These are phyloP conservation scores for Jamesozyma hellenica DNA, from an alignment of 805 yeast species.

Conservation along the genomic window DNA sequence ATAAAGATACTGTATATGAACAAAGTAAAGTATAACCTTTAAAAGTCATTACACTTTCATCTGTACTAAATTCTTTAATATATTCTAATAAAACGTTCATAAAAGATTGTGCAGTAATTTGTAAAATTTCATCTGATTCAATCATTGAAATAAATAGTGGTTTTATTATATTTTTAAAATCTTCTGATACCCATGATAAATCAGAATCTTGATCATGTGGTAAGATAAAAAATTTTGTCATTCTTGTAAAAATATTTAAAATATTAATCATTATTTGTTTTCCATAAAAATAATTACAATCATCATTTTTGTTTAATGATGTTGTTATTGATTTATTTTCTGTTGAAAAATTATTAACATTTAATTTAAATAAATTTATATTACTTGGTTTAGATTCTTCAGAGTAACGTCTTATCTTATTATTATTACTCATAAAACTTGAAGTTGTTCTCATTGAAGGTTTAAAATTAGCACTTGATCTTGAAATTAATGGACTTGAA, in stretches of 20 bases:
- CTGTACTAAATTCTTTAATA: slow-evolving; percentile 18
- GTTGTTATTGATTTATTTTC: no score
- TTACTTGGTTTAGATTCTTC: slow-evolving; percentile 10
- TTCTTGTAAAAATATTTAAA: slow-evolving; percentile 23
- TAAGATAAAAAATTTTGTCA: slow-evolving; percentile 19
- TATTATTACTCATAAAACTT: neutral
- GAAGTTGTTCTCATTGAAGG: neutral
- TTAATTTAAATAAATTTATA: neutral
- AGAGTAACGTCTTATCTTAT: slow-evolving; percentile 11
- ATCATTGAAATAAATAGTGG: slow-evolving; percentile 34
- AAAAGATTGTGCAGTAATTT: slow-evolving; percentile 31
- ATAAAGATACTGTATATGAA: slow-evolving; percentile 29
- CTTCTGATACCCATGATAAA: slow-evolving; percentile 14
- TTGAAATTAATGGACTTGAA: slow-evolving; percentile 12
- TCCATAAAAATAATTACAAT: slow-evolving; percentile 8
- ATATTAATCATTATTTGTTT: slow-evolving; percentile 24
- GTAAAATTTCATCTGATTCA: slow-evolving; percentile 30
- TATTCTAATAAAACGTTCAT: slow-evolving; percentile 25
- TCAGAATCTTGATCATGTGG: slow-evolving; percentile 15
- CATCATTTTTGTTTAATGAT: neutral
- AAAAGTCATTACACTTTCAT: slow-evolving; percentile 23
- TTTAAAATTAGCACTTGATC: slow-evolving; percentile 5
- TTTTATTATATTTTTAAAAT: slow-evolving; percentile 23
- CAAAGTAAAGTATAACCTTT: slow-evolving; percentile 29
- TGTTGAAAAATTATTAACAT: neutral